Evolutionary conservation across 2,329 filamentous ascomycete genomes (phyloP).

Genomic region (Bertia moriformis): DNA sequence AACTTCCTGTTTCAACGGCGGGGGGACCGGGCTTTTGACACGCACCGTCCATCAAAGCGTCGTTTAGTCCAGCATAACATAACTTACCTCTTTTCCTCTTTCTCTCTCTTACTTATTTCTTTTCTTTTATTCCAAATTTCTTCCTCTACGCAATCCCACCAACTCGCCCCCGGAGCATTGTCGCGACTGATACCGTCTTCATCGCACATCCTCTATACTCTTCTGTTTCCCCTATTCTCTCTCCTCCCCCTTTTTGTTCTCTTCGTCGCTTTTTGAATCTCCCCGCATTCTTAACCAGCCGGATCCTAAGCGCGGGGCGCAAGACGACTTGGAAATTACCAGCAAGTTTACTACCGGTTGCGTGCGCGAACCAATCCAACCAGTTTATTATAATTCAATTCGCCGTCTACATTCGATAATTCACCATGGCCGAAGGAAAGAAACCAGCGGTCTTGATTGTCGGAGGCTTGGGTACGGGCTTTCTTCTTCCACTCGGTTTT

Average conservation of each 20-base stretch:
- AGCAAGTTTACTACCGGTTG: too few species aligned
- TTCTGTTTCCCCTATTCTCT: background rate
- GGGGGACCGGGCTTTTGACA: background rate
- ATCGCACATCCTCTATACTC: background rate
- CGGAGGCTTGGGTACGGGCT: background rate
- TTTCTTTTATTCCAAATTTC: conserved; percentile 1
- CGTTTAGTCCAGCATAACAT: background rate
- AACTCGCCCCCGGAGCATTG: too few species aligned
- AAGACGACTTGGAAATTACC: too few species aligned
- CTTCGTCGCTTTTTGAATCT: too few species aligned
- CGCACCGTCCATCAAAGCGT: background rate
- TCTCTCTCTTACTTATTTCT: background rate
- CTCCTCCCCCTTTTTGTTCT: background rate
- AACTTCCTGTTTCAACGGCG: background rate
- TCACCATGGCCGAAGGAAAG: background rate
- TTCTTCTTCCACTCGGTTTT: too few species aligned
- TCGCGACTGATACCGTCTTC: too few species aligned
- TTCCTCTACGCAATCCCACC: too few species aligned
- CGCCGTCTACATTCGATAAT: background rate
- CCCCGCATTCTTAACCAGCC: background rate
- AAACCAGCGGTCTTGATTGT: background rate
- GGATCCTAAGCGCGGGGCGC: background rate
- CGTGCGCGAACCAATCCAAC: too few species aligned
- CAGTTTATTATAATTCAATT: background rate
- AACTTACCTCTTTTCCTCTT: background rate